Evolutionary conservation across 495 filamentous ascomycete species (phyloP).

Genomic region (Hyaloscypha bicolor): DNA sequence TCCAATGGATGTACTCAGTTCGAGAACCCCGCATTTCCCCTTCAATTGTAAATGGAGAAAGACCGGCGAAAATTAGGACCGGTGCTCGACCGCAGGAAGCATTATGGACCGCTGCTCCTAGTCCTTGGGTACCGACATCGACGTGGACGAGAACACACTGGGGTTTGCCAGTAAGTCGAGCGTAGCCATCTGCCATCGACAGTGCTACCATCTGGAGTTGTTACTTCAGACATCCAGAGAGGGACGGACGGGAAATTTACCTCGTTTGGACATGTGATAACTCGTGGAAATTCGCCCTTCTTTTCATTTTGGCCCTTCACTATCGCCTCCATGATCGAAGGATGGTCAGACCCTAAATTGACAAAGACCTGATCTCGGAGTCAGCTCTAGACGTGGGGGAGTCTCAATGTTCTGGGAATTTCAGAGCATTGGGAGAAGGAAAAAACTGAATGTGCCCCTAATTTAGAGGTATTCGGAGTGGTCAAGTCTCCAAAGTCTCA

Average conservation of each 20-base stretch:
- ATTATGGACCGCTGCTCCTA: constrained; percentile 90
- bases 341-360: constrained; percentile 66
- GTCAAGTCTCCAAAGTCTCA: too few relatives aligned
- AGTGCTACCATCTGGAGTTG: constrained; percentile 86
- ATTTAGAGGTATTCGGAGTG: too few relatives aligned
- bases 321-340: constrained; percentile 87
- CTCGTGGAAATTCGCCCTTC: constrained; percentile 72
- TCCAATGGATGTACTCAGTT: constrained; percentile 97
- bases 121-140: constrained; percentile 91
- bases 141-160: constrained; percentile 96
- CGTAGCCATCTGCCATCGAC: constrained; percentile 96
- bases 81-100: constrained; percentile 83
- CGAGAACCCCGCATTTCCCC: constrained; percentile 86
- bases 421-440: too few relatives aligned
- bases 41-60: constrained; percentile 88
- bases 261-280: constrained; percentile 94
- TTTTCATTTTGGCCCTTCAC: constrained; percentile 75
- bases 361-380: constrained; percentile 58
- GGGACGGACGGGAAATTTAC: constrained; percentile 39
- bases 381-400: not conserved
- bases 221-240: not conserved
- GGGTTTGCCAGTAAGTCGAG: constrained; percentile 79
- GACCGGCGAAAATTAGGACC: constrained; percentile 86
- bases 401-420: too few relatives aligned
- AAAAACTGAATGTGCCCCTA: too few relatives aligned